A percentile compares a stretch with the other conserved stretches of the same genome.
Evolutionary conservation across 1,284 basidiomycete species (phyloP).

Genomic region (Mycosarcoma mackinlayi): DNA sequence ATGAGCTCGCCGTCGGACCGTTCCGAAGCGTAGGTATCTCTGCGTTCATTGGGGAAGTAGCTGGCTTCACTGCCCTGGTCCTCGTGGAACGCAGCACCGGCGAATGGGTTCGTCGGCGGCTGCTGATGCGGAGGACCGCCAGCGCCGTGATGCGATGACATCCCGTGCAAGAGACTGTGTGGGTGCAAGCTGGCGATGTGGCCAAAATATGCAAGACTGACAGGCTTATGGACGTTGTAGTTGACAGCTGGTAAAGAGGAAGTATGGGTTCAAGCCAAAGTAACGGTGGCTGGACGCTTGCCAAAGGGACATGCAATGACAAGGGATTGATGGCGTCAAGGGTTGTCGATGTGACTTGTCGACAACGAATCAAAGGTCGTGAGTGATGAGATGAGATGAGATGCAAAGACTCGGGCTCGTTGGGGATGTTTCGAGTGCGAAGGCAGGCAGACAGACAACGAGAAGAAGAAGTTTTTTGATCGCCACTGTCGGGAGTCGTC

Average conservation of each 20-base stretch:
- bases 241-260: not conserved
- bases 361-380: slow-evolving; percentile 10
- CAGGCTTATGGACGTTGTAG: not conserved
- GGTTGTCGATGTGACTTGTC: not conserved
- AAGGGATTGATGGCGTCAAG: not conserved
- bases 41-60: slow-evolving; percentile 57
- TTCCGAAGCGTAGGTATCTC: slow-evolving; percentile 62
- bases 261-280: not conserved
- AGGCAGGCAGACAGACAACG: no score
- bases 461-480: no score
- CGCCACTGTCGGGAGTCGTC: slow-evolving; percentile 8
- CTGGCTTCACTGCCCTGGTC: slow-evolving; percentile 56
- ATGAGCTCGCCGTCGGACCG: slow-evolving; percentile 62
- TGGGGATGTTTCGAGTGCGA: no score
- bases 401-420: no score
- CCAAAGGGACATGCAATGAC: slow-evolving; percentile 21
- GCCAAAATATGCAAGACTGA: slow-evolving; percentile 6
- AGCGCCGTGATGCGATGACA: slow-evolving; percentile 52
- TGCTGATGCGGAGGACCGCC: slow-evolving; percentile 46
- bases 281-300: slow-evolving; percentile 5
- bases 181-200: slow-evolving; percentile 2
- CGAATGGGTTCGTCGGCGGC: slow-evolving; percentile 53
- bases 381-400: not conserved
- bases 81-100: slow-evolving; percentile 56
- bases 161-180: slow-evolving; percentile 10